Base-by-base conservation (phyloP, 208 protist genomes). In the Trypanosoma cruzi region DNA sequence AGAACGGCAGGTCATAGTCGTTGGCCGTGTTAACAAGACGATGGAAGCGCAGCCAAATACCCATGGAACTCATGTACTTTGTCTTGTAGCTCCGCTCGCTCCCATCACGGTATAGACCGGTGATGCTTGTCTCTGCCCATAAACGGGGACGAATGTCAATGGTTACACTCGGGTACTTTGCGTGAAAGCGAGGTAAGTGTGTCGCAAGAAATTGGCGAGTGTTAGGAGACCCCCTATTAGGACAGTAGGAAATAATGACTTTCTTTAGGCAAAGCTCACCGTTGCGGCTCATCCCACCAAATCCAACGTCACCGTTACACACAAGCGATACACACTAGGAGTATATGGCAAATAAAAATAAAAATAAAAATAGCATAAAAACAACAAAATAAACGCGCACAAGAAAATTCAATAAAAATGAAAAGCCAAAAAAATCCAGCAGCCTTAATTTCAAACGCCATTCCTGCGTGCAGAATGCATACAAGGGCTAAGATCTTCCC, bases 31-130 rank as follows among this genome's bases (percentile, higher is more conserved):
- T 91, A n/a, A 92, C 81, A 37, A 96, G 75, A 26, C 79, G 67
- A 49, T 96, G 83, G 18, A 82, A 64, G 58, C 87, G 87, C 42
- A 88, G 40, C 62, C 80, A 80, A 50, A 96, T 93, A 24, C 85
- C 87, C 81, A 90, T 88, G n/a, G 87, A 75, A 61, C 86, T 92
- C 20, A 93, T 62, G 24, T 77, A 71, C 61, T 71, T 64, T 32
- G 80, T 84, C 58, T 75, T 68, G 68, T 82, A 86, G 53, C 79
- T 75, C 46, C 74, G 64, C 68, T 96, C 87, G 66, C 85, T 90
- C 2, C 90, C 90, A 62, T 96, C 90, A 49, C 86, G 80, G 78
- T 96, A 96, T 18, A 96, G 76, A 22, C 86, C 90, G 36, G 90
- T 96, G 37, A 96, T 85, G 75, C 69, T 71, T 52, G 68, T 82